Evolutionary conservation across 805 yeast species (phyloP), one percentile per base, ranked within the genome.

Genomic region (Starmerella vaccinii): DNA sequence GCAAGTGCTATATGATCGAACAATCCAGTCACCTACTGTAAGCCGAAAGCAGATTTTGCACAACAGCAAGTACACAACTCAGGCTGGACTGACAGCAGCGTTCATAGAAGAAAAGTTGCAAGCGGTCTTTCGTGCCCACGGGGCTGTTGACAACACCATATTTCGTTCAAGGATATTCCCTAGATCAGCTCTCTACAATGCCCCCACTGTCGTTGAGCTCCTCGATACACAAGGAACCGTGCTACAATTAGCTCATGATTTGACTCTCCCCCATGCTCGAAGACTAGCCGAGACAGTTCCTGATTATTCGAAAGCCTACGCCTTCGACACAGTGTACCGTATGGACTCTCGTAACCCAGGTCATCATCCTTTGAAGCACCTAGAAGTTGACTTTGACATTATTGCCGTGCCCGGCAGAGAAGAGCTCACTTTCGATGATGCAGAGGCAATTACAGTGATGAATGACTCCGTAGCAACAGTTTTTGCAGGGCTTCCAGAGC

Each of bases 211-310:
- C 0, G 87, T 83, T 58, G 92, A 89, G 59, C 76, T 92, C 1
- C 67, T 92, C 48, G 97, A 90, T 61, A 74, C 78, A 47, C 81
- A 86, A 27, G 99, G 99, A 0, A 78, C 88, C 0, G 90, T 92
- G 3, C 68, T 92, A 30, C 95, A 89, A 57, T 68, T 92, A 30
- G 95, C 96, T 2, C 88, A 84, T 62, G 98, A 92, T 63, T 71
- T 89, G 54, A 84, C 95, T 0, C 69, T 89, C 30, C 97, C 99
- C 0, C 77, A 84, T 71, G 98, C 98, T 0, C 72, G 97, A 57
- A 72, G 79, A 46, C 65, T 92, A 29, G 88, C 96, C 2, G 77
- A 82, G 49, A 70, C 72, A n/a, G 74, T 73, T 18, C 70, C 78
- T 2, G 68, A 75, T 2, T 63, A 68, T 49, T 69, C 70, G 49